Base-by-base conservation (phyloP, 1,284 basidiomycete genomes). In the Pseudozyma hubeiensis region DNA sequence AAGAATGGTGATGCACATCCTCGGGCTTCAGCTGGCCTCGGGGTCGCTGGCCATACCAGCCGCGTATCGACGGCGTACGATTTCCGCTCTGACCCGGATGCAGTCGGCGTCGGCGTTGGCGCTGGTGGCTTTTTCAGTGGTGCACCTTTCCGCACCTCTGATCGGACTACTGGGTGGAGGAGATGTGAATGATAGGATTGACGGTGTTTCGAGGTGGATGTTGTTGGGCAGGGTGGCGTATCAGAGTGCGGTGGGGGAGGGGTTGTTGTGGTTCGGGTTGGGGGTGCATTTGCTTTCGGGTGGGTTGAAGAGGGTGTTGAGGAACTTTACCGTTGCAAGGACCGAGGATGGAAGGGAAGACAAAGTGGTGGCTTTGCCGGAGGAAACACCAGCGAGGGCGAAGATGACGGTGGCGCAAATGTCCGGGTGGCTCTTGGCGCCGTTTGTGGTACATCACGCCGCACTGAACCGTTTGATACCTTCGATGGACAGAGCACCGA, bases 191-290 rank as follows among this genome's bases (percentile, higher is more conserved):
- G 70, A 73, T n/a, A 56, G 71, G 5, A 53, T 68, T 1, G 66
- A 74, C 33, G 62, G 66, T 0, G 60, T 58, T 1, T 69, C 67
- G 19, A 34, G 70, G 10, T 73, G 70, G 70, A 73, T 79, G 81
- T 48, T 83, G 43, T 68, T 83, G 4, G 80, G 80, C 0, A 58
- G 81, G 17, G 80, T 80, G 16, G 79, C 68, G 41, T 83, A 83
- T 52, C 80, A 81, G 59, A 75, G 65, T 34, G 49, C 54, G 3
- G 6, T 74, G 35, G 60, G 77, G 5, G 81, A 83, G 57, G 40
- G 61, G 8, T n/a, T 80, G 9, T 57, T 83, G 16, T 82, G 78
- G 77, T 59, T 63, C 0, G 40, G 74, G 4, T 24, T 83, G 0
- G 65, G 44, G 1, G 43, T 60, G 34, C 81, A 83, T 54, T 8